Base-by-base conservation (phyloP, 192 early-diverging fungal species). In the Coemansia sp. region DNA sequence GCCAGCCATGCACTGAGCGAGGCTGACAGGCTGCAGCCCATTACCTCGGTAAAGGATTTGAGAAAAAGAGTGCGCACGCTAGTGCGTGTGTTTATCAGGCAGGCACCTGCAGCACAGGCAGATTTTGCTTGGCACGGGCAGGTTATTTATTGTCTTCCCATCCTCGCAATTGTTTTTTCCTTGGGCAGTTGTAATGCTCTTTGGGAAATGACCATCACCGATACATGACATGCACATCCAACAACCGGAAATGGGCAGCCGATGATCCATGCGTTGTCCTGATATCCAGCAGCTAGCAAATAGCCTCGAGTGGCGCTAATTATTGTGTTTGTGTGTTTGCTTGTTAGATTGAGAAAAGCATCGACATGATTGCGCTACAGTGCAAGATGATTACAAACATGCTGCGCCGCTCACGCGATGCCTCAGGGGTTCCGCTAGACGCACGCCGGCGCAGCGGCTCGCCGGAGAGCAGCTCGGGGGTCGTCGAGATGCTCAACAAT, bases 291-390 rank as follows among this genome's bases (percentile, higher is more conserved):
- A n/a, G n/a, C n/a, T n/a, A n/a, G n/a, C n/a, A n/a, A n/a, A n/a
- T n/a, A n/a, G n/a, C n/a, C n/a, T n/a, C n/a, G n/a, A n/a, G n/a
- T n/a, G n/a, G n/a, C n/a, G n/a, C n/a, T n/a, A n/a, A n/a, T n/a
- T n/a, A n/a, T n/a, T n/a, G n/a, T 36, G 34, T 15, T 15, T 36
- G 34, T 36, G 34, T n/a, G n/a, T n/a, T 7, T 36, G 34, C 10
- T 36, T 22, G 33, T 9, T 75, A 75, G 72, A 75, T 75, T 30
- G 66, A 68, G 27, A 75, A 55, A 34, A 67, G 72, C 53, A 53
- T 69, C 25, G 72, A 75, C 46, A 69, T 75, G 66, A 64, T 75
- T 20, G 60, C 72, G 36, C 63, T 75, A 66, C 72, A 75, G 53
- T 68, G 65, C 49, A 61, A 46, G 40, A 75, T 75, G 72, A 59